These are phyloP conservation scores for Ophiobolus disseminans DNA, from an alignment of 2,329 filamentous ascomycete genomes.

Conservation along the genomic window DNA sequence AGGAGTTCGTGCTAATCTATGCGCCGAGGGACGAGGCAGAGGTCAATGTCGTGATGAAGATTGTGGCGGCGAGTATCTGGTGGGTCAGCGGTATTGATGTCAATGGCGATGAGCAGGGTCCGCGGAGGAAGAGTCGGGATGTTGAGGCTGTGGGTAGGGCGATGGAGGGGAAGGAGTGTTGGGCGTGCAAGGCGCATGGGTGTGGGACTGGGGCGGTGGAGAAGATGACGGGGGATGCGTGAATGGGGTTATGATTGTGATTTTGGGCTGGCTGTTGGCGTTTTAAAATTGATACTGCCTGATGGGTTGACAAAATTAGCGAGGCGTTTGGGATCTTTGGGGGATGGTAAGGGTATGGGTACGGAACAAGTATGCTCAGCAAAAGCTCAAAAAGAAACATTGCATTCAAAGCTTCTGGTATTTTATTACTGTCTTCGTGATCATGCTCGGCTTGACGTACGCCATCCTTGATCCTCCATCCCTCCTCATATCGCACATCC, in stretches of 20 bases:
- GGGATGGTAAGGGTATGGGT: not conserved
- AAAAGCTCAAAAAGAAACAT: not conserved
- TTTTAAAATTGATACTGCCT: not conserved
- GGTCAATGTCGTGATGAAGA: constrained; percentile 69
- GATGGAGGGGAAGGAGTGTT: constrained; percentile 29
- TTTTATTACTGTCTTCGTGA: not conserved
- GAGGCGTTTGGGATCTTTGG: constrained; percentile 16
- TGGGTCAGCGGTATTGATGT: constrained; percentile 60
- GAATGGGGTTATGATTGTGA: constrained; percentile 1
- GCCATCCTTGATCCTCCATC: not conserved
- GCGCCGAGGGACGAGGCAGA: constrained; percentile 75
- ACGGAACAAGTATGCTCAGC: not conserved
- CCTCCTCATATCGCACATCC: not conserved
- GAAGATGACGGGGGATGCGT: constrained; percentile 37
- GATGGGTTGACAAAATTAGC: constrained; percentile 12
- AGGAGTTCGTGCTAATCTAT: constrained; percentile 82
- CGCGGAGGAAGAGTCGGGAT: constrained; percentile 32
- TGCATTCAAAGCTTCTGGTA: not conserved
- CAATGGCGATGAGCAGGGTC: constrained; percentile 20
- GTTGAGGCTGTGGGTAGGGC: constrained; percentile 29
- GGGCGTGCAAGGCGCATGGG: constrained; percentile 34
- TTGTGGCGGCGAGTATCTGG: constrained; percentile 78
- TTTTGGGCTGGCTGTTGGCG: not conserved
- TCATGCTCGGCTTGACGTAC: not conserved
- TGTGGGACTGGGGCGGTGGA: constrained; percentile 32